Base-by-base conservation (phyloP, 2,329 filamentous ascomycete species). In the Stenocarpella maydis region DNA sequence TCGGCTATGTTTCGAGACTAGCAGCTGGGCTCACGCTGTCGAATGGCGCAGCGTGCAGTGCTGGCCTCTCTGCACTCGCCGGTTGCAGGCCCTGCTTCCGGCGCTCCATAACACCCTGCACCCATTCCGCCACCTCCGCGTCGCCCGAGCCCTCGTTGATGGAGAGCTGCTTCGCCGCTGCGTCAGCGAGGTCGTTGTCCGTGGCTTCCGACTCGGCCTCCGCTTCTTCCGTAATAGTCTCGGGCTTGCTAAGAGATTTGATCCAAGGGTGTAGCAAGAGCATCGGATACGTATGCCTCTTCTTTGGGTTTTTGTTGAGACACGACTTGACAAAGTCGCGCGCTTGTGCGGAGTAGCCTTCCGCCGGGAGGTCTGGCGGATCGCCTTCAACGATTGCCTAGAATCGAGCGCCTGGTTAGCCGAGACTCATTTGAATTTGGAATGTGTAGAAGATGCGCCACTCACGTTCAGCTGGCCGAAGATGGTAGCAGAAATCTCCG, bases 361-460 rank as follows among this genome's bases (percentile, higher is more conserved):
- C 88, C 6, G 86, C 84, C 0, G 96, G 96, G 39, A 99, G 88
- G 76, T 92, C 90, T 14, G 96, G 96, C 17, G 96, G 94, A n/a
- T 97, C 94, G 63, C 96, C 96, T 78, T 98, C 94, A 43, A 99
- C 96, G 77, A 99, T 99, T 68, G 96, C 96, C 96, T 99, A 74
- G 28, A 52, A 26, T 49, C n/a, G 69, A 24, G 54, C 41, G 21
- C 28, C 34, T 41, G n/a, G 17, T 67, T 58, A 76, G 74, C 76
- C 68, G 73, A 72, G 53, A 55, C 26, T 70, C 26, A 69, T 52
- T 43, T 54, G 58, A 43, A 69, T 52, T 43, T 54, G 58, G 41
- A 41, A 31, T 41, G 24, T 21, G 34, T 45, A 54, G 54, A 34
- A 37, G 14, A 54, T 19, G 72, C 69, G 68, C 34, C 28, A 90